Base-by-base conservation (phyloP, 2,329 filamentous ascomycete species). In the Aureobasidium sp. region DNA sequence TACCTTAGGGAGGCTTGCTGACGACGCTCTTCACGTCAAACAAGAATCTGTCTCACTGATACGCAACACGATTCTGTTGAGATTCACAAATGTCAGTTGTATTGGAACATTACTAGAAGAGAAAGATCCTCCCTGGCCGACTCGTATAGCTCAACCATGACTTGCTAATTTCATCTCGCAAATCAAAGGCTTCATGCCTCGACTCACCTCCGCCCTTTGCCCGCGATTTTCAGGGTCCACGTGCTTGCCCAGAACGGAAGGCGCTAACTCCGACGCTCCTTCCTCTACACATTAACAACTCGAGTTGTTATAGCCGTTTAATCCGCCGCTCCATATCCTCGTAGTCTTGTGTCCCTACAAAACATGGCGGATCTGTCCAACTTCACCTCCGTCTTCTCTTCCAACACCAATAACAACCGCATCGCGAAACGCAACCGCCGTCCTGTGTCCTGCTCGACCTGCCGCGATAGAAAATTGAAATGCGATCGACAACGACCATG, bases 381-480 rank as follows among this genome's bases (percentile, higher is more conserved):
- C 13, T 59, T 49, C 15, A 49, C 33, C 2, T 40, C 43, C 7
- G 45, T 59, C 33, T 59, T 59, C 15, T n/a, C 45, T 8, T 31
- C 43, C 21, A 43, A 33, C 23, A 19, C 4, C 9, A 50, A 19
- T 21, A 33, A 50, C 25, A 45, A n/a, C n/a, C 55, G 55, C 33
- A 35, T 59, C 35, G 38, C 46, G 10, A 60, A 60, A 47, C 58
- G 58, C 11, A 60, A 60, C 47, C 58, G 58, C 21, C 58, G 40
- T 3, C 38, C 58, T 21, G 3, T 60, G 15, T 60, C 58, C 1
- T 60, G 58, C 17, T 51, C 47, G 17, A 38, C 10, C 4, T 60
- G 58, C 29, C 47, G 58, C 4, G 47, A 50, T 7, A 29, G 38
- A 11, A 60, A 60, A 21, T 25, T 33, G 35, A 61, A 57, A 33